phyloP scores from a whole-genome alignment of 805 yeast species.

The Wickerhamomyces alni region DNA sequence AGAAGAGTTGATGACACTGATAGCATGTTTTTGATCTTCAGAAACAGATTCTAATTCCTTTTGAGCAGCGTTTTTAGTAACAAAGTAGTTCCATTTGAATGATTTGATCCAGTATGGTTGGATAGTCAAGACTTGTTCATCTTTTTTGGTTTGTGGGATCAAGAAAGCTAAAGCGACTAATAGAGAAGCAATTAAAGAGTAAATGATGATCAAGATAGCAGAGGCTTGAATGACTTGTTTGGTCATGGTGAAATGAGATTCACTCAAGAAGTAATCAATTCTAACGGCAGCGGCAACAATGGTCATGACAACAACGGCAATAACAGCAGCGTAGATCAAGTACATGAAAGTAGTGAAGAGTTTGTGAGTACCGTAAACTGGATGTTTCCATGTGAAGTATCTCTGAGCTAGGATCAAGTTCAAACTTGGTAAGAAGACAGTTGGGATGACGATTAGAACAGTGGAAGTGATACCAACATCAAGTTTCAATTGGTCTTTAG shows the following conservation, averaged over 20 bases:
- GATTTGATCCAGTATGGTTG: slow-evolving; percentile 77
- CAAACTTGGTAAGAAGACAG: slow-evolving; percentile 49
- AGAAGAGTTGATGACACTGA: slow-evolving; percentile 58
- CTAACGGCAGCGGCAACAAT: slow-evolving; percentile 59
- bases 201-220: slow-evolving; percentile 39
- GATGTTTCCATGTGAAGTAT: slow-evolving; percentile 74
- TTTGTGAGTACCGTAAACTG: slow-evolving; percentile 52
- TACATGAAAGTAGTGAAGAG: slow-evolving; percentile 45
- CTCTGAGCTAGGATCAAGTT: slow-evolving; percentile 67
- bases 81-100: slow-evolving; percentile 54
- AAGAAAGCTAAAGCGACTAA: slow-evolving; percentile 48
- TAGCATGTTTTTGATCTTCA: slow-evolving; percentile 33
- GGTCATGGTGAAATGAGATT: slow-evolving; percentile 41
- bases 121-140: slow-evolving; percentile 47
- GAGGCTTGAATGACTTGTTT: slow-evolving; percentile 50
- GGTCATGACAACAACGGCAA: slow-evolving; percentile 57
- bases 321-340: slow-evolving; percentile 45
- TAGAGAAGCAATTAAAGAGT: slow-evolving; percentile 48
- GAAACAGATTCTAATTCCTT: slow-evolving; percentile 34
- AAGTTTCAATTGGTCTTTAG: slow-evolving; percentile 37
- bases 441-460: slow-evolving; percentile 53
- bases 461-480: slow-evolving; percentile 50
- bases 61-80: slow-evolving; percentile 43
- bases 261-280: slow-evolving; percentile 46
- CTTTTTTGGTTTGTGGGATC: slow-evolving; percentile 48